Conservation (phyloP, 106 monocot species). For the Narthecium ossifragum region DNA sequence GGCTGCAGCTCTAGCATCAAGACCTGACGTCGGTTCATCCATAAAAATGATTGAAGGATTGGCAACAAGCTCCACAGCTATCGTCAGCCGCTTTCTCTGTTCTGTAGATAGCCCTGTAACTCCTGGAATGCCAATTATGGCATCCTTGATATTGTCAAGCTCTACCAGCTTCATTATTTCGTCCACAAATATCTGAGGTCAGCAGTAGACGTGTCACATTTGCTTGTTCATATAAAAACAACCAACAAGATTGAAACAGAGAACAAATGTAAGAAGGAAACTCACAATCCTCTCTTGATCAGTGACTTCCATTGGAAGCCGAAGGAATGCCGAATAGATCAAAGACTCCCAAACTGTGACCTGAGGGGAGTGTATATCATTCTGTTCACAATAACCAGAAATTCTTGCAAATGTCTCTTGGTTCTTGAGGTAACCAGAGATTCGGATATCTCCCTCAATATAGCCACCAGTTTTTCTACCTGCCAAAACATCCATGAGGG, state of each 20-base stretch:
- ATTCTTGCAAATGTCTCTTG: slow-evolving; percentile 69
- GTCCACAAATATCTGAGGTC: slow-evolving; percentile 35
- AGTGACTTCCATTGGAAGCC: slow-evolving; percentile 40
- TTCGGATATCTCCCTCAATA: slow-evolving; percentile 54
- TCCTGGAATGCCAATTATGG: slow-evolving; percentile 47
- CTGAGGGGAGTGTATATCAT: slow-evolving; percentile 72
- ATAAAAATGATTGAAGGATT: slow-evolving; percentile 68
- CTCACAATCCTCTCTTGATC: slow-evolving; percentile 39
- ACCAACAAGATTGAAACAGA: neutral
- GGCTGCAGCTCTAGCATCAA: slow-evolving; percentile 64
- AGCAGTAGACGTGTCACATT: neutral
- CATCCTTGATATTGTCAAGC: slow-evolving; percentile 42
- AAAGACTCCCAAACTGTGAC: slow-evolving; percentile 62
- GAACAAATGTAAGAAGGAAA: no score
- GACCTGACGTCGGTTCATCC: slow-evolving; percentile 75
- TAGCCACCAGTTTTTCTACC: slow-evolving; percentile 76
- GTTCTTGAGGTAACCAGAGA: slow-evolving; percentile 63
- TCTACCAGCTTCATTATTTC: slow-evolving; percentile 64
- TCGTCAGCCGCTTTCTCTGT: slow-evolving; percentile 61
- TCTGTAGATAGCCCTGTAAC: slow-evolving; percentile 52
- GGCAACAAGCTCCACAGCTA: slow-evolving; percentile 62
- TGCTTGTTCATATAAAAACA: neutral
- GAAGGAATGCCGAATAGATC: slow-evolving; percentile 66
- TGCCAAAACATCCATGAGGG: slow-evolving; percentile 80
- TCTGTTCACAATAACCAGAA: slow-evolving; percentile 75